Base-by-base conservation (phyloP, 2,329 filamentous ascomycete species). In the Epichloe amarillans region DNA sequence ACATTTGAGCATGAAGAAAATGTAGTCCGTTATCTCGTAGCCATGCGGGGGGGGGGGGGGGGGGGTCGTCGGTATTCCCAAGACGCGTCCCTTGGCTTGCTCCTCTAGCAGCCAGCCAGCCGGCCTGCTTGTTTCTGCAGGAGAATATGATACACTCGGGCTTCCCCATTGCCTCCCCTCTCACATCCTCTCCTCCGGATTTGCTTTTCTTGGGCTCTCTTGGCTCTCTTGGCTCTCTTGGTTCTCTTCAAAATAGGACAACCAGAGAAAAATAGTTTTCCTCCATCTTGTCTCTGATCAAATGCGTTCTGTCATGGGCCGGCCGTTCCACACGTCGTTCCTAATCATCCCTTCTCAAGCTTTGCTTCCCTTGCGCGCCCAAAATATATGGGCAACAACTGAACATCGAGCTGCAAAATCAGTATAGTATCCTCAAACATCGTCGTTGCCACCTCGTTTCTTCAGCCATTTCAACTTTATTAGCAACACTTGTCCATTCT, bases 21-120 rank as follows among this genome's bases (percentile, higher is more conserved):
- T 23, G 1, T 23, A 23, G 21, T 23, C 21, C 21, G 21, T 23
- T 23, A 23, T 5, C 21, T 23, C 21, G 21, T 23, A 23, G 21
- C 21, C 21, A 23, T 23, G 21, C 21, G 21, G 4, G 21, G n/a
- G n/a, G 21, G 4, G 21, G 21, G 4, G 21, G 21, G 4, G 21
- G n/a, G 4, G 21, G 21, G 4, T 23, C 21, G 21, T 23, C 21
- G 21, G 21, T 23, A 23, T 23, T 23, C 21, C 21, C 21, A 23
- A 23, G 21, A 23, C 21, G 26, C 88, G 36, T 46, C 10, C 33
- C 37, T 39, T 30, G 21, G 35, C 14, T 19, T 23, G 17, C 48
- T 36, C 21, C n/a, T 38, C 48, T 15, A 37, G 30, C 30, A 19
- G 30, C 44, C 26, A 36, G 8, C 26, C 26, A 30, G 26, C 26